Evolutionary conservation across 768 basidiomycete species (phyloP), one percentile per base, ranked within the genome.

Genomic region (Lentinula raphanica): DNA sequence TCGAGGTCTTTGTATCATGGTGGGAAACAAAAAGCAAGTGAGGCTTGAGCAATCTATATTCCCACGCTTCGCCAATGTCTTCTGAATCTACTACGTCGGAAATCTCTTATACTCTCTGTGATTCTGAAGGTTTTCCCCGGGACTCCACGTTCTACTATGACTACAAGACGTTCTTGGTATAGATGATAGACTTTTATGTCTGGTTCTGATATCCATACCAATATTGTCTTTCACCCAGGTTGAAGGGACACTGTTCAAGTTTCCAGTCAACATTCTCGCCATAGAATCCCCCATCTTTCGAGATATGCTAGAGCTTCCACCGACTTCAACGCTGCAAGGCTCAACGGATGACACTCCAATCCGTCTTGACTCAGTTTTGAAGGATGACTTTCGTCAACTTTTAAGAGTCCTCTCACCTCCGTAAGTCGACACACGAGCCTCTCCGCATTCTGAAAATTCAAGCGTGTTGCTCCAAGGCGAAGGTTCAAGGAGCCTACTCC

Each of bases 331-430:
- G 12, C 12, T 5, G 7, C n/a, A 58, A 49, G 46, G 31, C 7
- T 27, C 15, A 17, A 31, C 36, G n/a, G 56, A 58, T 49, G 46
- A 58, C n/a, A 49, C 49, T 49, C 60, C 60, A 63, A 66, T 62
- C 51, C 28, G 59, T 31, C 49, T 56, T 49, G 38, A 59, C 55
- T 54, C 69, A 64, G 19, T 63, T 61, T 25, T 70, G 40, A 40
- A 68, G 32, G 21, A 69, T 42, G 29, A 67, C 62, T 25, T 65
- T 59, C 13, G 60, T 56, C 45, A 50, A n/a, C 45, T 58, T 27
- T 31, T 58, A 21, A 49, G 46, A 48, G 31, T 50, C 2, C 45
- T 58, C 21, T 31, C 25, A n/a, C 56, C 56, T 28, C 46, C 45
- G 56, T 58, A 17, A 53, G 51, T 53, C n/a, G 3, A 12, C 5